Percentiles rank a stretch among this genome's conserved stretches.
These are phyloP conservation scores for Didymella exigua DNA, from an alignment of 2,329 filamentous ascomycete species.

Conservation along the genomic window DNA sequence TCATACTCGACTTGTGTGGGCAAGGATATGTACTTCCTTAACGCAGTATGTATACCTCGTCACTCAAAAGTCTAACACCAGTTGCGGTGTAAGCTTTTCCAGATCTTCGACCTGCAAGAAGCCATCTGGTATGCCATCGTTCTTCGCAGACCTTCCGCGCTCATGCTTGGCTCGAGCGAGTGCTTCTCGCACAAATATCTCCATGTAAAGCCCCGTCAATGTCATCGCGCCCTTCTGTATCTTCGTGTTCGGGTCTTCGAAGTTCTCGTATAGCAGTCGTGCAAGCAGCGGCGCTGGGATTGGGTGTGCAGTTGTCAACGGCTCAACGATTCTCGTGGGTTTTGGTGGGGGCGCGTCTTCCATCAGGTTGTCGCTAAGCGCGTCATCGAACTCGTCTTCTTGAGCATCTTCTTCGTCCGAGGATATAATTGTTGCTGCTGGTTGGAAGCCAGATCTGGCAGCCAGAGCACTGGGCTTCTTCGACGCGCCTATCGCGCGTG, in stretches of 20 bases:
- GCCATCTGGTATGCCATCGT: conserved; percentile 53
- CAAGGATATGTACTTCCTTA: no score
- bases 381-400: conserved; percentile 31
- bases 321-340: conserved; percentile 17
- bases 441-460: conserved; percentile 27
- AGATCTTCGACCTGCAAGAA: conserved; percentile 88
- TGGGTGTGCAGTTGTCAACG: conserved; percentile 36
- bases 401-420: conserved; percentile 35
- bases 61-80: conserved; percentile 79
- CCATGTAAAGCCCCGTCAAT: conserved; percentile 82
- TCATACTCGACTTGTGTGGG: background rate
- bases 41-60: background rate
- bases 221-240: conserved; percentile 58
- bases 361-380: conserved; percentile 40
- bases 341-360: conserved; percentile 26
- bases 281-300: conserved; percentile 79
- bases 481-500: conserved; percentile 25
- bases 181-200: conserved; percentile 88
- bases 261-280: conserved; percentile 78
- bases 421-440: conserved; percentile 37
- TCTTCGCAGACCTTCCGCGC: conserved; percentile 57
- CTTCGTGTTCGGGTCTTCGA: conserved; percentile 57
- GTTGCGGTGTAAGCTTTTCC: conserved; percentile 83
- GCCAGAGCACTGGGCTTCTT: conserved; percentile 29
- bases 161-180: conserved; percentile 78